Evolutionary conservation across 1,284 basidiomycete species (phyloP), one percentile per base, ranked within the genome.

Genomic region (Cystobasidium sp.): DNA sequence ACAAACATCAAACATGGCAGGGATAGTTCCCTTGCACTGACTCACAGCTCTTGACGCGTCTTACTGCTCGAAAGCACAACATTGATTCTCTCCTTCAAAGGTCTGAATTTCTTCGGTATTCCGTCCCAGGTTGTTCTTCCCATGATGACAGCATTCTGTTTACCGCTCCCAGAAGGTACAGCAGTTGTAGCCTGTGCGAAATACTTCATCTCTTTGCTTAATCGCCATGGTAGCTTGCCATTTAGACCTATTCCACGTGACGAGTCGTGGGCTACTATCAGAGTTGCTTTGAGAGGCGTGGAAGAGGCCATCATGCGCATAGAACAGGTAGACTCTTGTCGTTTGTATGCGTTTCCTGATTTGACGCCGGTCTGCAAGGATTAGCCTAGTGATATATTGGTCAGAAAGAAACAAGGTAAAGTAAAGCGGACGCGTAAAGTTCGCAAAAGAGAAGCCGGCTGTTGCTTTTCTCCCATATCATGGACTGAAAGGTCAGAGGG

Each of bases 121-220:
- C 92, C 93, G 82, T 97, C 93, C 97, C 97, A 99, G 20, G 94
- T 97, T 80, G 93, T 95, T 62, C 95, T 86, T 6, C 97, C 97
- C 97, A 99, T 99, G 74, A 99, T 85, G 47, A 98, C 90, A 1
- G 88, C 89, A 82, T 99, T 99, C 74, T 83, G 83, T 55, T 80
- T 81, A 14, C 84, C 86, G 75, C 75, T 39, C 56, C 74, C 44
- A 51, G 55, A 49, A 6, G 63, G 56, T 53, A 90, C 87, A 59
- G 82, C 83, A 1, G 87, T 87, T 5, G 93, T 95, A 74, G 89
- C 89, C 59, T 87, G 86, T 20, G 91, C 90, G 82, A 99, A 99
- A 83, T 97, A 98, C 58, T 91, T 89, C 88, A 98, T 91, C 82
- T 99, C 97, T 72, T 88, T 88, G 1, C 92, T 86, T 3, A 99